Evolutionary conservation across 1,139 yeast genomes (phyloP), one percentile per base, ranked within the genome.

Genomic region (Scheffersomyces cryptocercus): DNA sequence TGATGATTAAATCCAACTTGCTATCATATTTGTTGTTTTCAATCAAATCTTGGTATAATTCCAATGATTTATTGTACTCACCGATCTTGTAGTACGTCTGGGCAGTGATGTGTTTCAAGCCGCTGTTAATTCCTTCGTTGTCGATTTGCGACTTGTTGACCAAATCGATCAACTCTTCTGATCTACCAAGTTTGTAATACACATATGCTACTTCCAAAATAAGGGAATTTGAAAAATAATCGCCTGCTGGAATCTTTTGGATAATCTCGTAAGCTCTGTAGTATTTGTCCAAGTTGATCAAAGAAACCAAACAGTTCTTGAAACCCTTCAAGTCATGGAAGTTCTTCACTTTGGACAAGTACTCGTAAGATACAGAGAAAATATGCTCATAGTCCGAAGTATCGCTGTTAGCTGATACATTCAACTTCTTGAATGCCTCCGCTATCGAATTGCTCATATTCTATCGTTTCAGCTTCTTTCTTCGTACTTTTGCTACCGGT

Each of bases 81-180:
- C 96, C 97, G 31, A 64, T 62, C 57, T 84, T 84, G 68, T 87
- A 89, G 58, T 77, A 78, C 49, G 83, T 82, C 65, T 91, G 99
- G 0, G 97, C 97, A 49, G 84, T 65, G n/a, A 89, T 75, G 61
- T 90, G 96, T 42, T 75, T 67, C 47, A 88, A 65, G 0, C 89
- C 91, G 15, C 47, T 42, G 10, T 54, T 50, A 13, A 56, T 40
- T 1, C 53, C 66, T 8, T 58, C 52, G 15, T 65, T 46, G 12
- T 40, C 38, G 13, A 32, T 28, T 20, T 42, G 37, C 11, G 73
- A 52, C 7, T 55, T 37, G 28, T 66, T 49, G 50, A 75, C 69
- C 24, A 81, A 65, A 28, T 68, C 62, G 5, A 69, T 68, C 44
- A 83, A 70, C 40, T 70, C 67, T 5, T 57, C 55, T 15, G 70